Evolutionary conservation across 495 filamentous ascomycete genomes (phyloP).

Genomic region (Pyronema omphalodes): DNA sequence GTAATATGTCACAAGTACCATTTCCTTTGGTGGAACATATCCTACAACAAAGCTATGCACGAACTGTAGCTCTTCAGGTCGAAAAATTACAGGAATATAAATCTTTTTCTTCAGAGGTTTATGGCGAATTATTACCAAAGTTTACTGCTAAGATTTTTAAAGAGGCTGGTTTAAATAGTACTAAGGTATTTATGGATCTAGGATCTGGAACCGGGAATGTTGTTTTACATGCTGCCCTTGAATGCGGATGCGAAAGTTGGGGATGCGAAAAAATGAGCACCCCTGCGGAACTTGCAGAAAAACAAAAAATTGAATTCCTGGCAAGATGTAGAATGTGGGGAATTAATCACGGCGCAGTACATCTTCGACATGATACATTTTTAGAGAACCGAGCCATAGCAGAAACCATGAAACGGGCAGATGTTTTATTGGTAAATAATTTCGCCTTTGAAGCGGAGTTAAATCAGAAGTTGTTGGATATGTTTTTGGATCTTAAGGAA

Average conservation of each 20-base stretch:
- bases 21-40: constrained; percentile 61
- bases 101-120: constrained; percentile 76
- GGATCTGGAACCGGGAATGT: constrained; percentile 94
- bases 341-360: constrained; percentile 54
- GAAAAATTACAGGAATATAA: constrained; percentile 65
- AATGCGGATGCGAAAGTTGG: constrained; percentile 87
- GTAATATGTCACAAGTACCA: constrained; percentile 42
- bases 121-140: constrained; percentile 74
- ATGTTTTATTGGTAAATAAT: constrained; percentile 93
- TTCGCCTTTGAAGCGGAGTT: constrained; percentile 76
- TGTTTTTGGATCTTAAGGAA: constrained; percentile 88
- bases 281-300: constrained; percentile 63
- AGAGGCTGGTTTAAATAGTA: constrained; percentile 55
- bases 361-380: constrained; percentile 71
- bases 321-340: constrained; percentile 82
- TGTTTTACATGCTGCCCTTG: constrained; percentile 79
- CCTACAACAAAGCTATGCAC: constrained; percentile 71
- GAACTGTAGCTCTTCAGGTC: constrained; percentile 76
- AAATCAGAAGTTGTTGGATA: constrained; percentile 68
- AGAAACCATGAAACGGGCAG: constrained; percentile 56
- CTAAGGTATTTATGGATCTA: constrained; percentile 78
- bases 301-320: constrained; percentile 70
- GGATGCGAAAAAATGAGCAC: constrained; percentile 92
- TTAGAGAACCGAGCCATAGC: constrained; percentile 52
- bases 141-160: constrained; percentile 60